Evolutionary conservation across 108 stramenopile genomes (phyloP), one percentile per base, ranked within the genome.

Genomic region (Cylindrotheca fusiformis): DNA sequence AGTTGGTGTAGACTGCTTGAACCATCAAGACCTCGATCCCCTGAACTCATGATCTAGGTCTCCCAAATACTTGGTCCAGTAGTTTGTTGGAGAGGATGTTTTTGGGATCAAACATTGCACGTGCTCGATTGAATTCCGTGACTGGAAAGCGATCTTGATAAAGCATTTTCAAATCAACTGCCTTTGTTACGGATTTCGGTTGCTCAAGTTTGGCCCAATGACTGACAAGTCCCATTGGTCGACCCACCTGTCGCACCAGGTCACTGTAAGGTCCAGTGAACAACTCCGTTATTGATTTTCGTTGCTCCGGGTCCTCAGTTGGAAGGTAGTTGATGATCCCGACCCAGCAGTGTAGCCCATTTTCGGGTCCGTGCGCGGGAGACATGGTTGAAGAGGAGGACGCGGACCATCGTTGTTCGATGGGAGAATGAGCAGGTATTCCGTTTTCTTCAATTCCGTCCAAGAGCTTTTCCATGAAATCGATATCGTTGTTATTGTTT

Each of bases 381-480:
- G 93, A 95, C 81, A 99, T 82, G 18, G 68, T 69, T 1, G 97
- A 89, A 8, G 80, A 76, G 20, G 94, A 95, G 6, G 82, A 76
- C 47, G 90, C 79, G 3, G 94, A 83, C 99, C 99, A 99, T 2
- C 99, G 84, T 68, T 99, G 99, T 71, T 98, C 97, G 60, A 99
- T 98, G 4, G 99, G 99, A 24, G 95, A 76, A 36, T 91, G 96
- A 26, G 95, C 97, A 4, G 98, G 90, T 45, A 99, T 73, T 8
- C 71, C 65, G 10, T 80, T 51, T 23, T 67, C 68, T 76, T 97
- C 96, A 60, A 99, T 97, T 23, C 85, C 68, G 32, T 66, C 33
- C 61, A 97, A 65, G 12, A 98, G 66, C 23, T 83, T 62, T 52
- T 84, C 73, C 79, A 96, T 82, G 52, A 95, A 94, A 26, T 81